Evolutionary conservation across 2,329 filamentous ascomycete species (phyloP), one percentile per base, ranked within the genome.

Genomic region (Colletotrichum phormii): DNA sequence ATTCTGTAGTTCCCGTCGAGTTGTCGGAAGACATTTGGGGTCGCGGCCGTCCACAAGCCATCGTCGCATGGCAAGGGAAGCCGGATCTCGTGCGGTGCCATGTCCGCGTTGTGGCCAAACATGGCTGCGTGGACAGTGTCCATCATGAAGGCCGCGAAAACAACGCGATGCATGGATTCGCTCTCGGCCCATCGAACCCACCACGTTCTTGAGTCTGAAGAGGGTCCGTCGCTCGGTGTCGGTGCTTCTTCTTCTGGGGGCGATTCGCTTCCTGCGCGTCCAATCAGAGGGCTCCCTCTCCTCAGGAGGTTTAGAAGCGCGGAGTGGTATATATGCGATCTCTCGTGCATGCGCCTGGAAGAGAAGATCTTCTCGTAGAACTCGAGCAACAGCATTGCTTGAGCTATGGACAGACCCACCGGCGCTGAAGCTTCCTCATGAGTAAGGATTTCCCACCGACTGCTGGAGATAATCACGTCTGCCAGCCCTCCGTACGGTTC

Each of bases 331-430:
- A 97, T 97, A 77, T 98, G 94, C 0, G 95, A 94, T 75, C 95
- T 88, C 81, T 98, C 95, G 81, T 98, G 95, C 31, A 98, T 86
- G 18, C 90, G 89, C 54, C 94, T 89, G 0, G 94, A 95, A 2
- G 94, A 94, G 80, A 94, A 97, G 89, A 97, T 93, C 86, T 97
- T 98, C 83, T 98, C 95, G 77, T 96, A 97, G 5, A 95, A 90
- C 80, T 98, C 95, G 2, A 98, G 85, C 4, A 98, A 86, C 1
- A 98, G 83, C 57, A 97, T 84, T 0, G 95, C 92, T 79, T 98
- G 95, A 75, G 97, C 96, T 1, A 97, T 92, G 94, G 95, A 97
- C 2, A 98, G 84, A 76, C 94, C 94, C 0, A 95, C 94, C 0
- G 95, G 94, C 0, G 95, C 94, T 22, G 92, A 88, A 76, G 96